Evolutionary conservation across 352 stramenopile species (phyloP), one percentile per base, ranked within the genome.

Genomic region (Pythium insidiosum): DNA sequence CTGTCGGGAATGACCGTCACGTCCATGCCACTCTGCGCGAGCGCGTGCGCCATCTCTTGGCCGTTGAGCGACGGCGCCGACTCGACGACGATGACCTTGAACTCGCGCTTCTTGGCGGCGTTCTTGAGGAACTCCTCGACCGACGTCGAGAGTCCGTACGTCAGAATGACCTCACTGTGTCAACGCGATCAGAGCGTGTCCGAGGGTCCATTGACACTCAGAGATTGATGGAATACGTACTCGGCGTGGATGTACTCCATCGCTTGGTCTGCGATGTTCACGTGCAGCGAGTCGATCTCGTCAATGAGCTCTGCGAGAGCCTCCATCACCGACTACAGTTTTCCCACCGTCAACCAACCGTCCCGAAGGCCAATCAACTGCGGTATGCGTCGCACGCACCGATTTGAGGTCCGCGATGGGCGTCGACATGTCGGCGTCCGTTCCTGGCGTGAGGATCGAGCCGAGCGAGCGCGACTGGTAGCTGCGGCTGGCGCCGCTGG

Each of bases 1-100:
- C 87, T 96, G 66, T 99, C 96, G 10, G 88, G 87, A 62, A 99
- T 98, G 15, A 99, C 76, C 22, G 91, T 98, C 28, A 94, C 92
- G 46, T 97, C 78, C 31, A 98, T 95, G 6, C 86, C 90, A 22
- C 76, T 81, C 58, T 94, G 68, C 9, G 88, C 84, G 18, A 98
- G 69, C 26, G 66, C 75, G 49, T 94, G 88, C 6, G 90, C 94
- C 81, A 76, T 85, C 12, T 61, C 56, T 51, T 98, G 90, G 16
- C 94, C 95, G 43, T 95, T 92, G 48, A 97, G 85, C 36, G 91
- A 79, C 5, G 94, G 93, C 28, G 88, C 87, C 35, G 86, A 95
- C 66, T 98, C 95, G 47, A 90, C 84, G 47, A 97, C 66, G 66
- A 98, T 94, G 15, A 98, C 94, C 59, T 97, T 94, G 58, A 98